A percentile compares a stretch with the other conserved stretches of the same genome.
These are phyloP conservation scores for Rosa chinensis DNA, from an alignment of 306 rosid genomes.

Conservation along the genomic window DNA sequence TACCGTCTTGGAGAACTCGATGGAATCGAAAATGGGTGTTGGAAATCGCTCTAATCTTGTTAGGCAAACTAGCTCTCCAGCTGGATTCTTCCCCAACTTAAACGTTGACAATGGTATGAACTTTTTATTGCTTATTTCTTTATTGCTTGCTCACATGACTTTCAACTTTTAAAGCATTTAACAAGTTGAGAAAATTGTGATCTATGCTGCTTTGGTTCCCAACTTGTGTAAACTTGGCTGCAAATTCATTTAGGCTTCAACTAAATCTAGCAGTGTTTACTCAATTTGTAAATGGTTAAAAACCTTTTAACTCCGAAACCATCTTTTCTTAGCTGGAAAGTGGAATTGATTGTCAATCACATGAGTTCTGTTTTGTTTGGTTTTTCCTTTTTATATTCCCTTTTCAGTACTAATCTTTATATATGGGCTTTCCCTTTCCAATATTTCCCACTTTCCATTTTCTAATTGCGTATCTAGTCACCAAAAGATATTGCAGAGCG, in stretches of 20 bases:
- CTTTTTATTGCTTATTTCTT: slow-evolving; percentile 3
- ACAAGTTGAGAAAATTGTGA: not conserved
- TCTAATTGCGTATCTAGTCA: slow-evolving; percentile 4
- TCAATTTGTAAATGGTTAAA: not conserved
- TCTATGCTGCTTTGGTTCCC: not conserved
- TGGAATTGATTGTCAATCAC: not conserved
- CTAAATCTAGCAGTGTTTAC: not conserved
- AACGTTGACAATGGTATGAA: slow-evolving; percentile 55
- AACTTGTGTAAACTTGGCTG: not conserved
- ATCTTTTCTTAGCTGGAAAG: not conserved
- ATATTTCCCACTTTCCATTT: not conserved
- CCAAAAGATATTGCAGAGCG: not conserved
- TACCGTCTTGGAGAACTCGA: slow-evolving; percentile 24
- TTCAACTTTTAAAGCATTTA: not conserved
- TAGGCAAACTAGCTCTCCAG: slow-evolving; percentile 73
- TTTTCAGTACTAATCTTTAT: not conserved
- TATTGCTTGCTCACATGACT: not conserved
- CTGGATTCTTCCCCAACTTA: slow-evolving; percentile 52
- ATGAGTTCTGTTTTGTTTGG: not conserved
- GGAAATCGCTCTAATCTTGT: slow-evolving; percentile 48
- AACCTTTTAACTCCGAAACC: not conserved
- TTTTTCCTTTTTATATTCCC: not conserved
- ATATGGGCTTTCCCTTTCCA: not conserved
- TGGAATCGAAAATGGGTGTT: slow-evolving; percentile 36
- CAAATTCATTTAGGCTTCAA: not conserved